These are phyloP conservation scores for Xylariaceae sp. DNA, from an alignment of 2,329 filamentous ascomycete genomes.

Conservation along the genomic window DNA sequence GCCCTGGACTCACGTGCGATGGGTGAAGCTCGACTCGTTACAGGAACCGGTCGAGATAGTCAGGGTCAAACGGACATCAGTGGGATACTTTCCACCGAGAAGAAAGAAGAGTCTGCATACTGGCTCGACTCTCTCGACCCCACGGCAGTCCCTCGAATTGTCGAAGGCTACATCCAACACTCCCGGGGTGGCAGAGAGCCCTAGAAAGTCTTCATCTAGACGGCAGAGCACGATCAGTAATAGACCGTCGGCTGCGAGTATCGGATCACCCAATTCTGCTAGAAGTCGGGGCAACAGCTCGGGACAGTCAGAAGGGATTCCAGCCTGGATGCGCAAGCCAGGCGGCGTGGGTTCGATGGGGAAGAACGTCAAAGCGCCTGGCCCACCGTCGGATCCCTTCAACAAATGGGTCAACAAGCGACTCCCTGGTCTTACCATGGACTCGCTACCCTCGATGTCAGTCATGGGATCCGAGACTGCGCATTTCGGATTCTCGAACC, in stretches of 20 bases:
- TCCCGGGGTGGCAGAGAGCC: constrained; percentile 28
- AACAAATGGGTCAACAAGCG: constrained; percentile 82
- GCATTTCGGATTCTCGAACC: constrained; percentile 47
- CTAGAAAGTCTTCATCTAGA: constrained; percentile 28
- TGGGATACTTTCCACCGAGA: constrained; percentile 89
- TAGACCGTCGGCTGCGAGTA: constrained; percentile 24
- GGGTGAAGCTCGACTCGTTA: constrained; percentile 72
- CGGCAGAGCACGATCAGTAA: constrained; percentile 28
- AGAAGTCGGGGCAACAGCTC: constrained; percentile 30
- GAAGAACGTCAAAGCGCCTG: constrained; percentile 64
- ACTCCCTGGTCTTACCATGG: constrained; percentile 69
- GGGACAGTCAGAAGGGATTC: constrained; percentile 29
- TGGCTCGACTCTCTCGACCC: constrained; percentile 61
- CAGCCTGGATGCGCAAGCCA: constrained; percentile 69
- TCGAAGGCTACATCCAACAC: constrained; percentile 37
- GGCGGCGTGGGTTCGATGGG: constrained; percentile 83
- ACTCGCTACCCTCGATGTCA: constrained; percentile 61
- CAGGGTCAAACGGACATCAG: constrained; percentile 68
- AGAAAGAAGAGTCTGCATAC: constrained; percentile 75
- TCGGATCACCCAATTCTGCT: constrained; percentile 26
- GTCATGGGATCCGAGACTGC: constrained; percentile 57
- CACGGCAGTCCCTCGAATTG: constrained; percentile 59
- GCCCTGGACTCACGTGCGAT: constrained; percentile 81
- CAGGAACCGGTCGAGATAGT: constrained; percentile 74
- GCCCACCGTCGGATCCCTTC: constrained; percentile 76